Evolutionary conservation across 1,284 basidiomycete species (phyloP), one percentile per base, ranked within the genome.

Genomic region (Moesziomyces parantarcticus): DNA sequence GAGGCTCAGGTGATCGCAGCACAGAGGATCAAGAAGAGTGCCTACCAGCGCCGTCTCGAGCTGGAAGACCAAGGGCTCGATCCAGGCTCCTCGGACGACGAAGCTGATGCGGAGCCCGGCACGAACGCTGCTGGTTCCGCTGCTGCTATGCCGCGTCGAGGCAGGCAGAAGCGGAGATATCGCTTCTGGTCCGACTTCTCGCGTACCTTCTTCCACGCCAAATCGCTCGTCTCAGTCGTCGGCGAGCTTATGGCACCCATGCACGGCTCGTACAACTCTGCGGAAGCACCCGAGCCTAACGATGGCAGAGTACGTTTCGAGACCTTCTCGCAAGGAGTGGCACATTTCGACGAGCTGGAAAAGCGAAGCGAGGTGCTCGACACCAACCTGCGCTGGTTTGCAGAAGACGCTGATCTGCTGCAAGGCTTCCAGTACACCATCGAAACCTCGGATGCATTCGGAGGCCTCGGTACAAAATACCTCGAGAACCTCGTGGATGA

Each of bases 111-210:
- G 7, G 51, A n/a, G n/a, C n/a, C n/a, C n/a, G n/a, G n/a, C n/a
- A n/a, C n/a, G n/a, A n/a, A 56, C 7, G 54, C 21, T 13, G 64
- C 65, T 23, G 60, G 46, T 18, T 45, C 18, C 21, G 42, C 49
- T 11, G 42, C 32, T 18, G 53, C 40, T 8, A 20, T 51, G n/a
- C n/a, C n/a, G n/a, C n/a, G n/a, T n/a, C n/a, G 5, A 39, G 16
- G 44, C 50, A 61, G 34, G 21, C 51, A 50, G 5, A 58, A 36
- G 21, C 46, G 58, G 8, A 26, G 29, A 6, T 49, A 73, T 40
- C 62, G 65, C 14, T 81, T 75, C 72, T 81, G 80, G 80, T 80
- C 80, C 5, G 79, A 81, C 58, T 78, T 73, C 48, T 63, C 74
- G 43, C 67, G 73, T 3, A 66, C 69, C 20, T 73, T 49, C 49